Evolutionary conservation across 306 rosid genomes (phyloP).

Genomic region (Rosa rugosa): DNA sequence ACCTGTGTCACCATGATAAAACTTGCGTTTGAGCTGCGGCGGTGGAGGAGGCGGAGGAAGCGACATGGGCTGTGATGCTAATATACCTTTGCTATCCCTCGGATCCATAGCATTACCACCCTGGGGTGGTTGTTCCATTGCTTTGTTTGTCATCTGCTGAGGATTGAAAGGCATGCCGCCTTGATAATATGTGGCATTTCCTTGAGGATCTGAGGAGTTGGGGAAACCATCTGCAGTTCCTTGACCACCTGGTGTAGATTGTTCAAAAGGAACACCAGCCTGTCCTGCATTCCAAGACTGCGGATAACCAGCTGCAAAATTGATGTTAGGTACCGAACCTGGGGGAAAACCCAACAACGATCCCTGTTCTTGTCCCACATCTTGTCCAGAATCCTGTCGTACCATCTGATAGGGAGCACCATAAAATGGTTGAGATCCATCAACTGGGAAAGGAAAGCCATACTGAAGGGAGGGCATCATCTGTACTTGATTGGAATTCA

Average conservation of each 20-base stretch:
- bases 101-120: conserved; percentile 60
- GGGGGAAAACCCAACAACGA: conserved; percentile 75
- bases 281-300: conserved; percentile 79
- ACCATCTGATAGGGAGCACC: conserved; percentile 68
- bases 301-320: conserved; percentile 54
- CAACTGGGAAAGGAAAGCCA: conserved; percentile 66
- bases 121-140: conserved; percentile 45
- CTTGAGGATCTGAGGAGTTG: conserved; percentile 42
- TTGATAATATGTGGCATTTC: conserved; percentile 40
- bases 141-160: conserved; percentile 30
- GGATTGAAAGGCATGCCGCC: conserved; percentile 34
- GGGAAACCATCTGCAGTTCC: conserved; percentile 37
- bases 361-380: conserved; percentile 63
- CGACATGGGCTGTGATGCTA: conserved; percentile 58
- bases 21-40: conserved; percentile 54
- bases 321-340: conserved; percentile 50
- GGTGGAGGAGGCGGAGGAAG: conserved; percentile 68
- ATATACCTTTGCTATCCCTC: conserved; percentile 71
- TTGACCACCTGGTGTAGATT: conserved; percentile 31
- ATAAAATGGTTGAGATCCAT: conserved; percentile 74
- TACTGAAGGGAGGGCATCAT: conserved; percentile 70
- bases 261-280: conserved; percentile 55
- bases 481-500: conserved; percentile 65
- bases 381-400: conserved; percentile 68
- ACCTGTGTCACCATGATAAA: conserved; percentile 50